Conservation (phyloP, 2,329 filamentous ascomycete species). For the Diaporthe vexans region DNA sequence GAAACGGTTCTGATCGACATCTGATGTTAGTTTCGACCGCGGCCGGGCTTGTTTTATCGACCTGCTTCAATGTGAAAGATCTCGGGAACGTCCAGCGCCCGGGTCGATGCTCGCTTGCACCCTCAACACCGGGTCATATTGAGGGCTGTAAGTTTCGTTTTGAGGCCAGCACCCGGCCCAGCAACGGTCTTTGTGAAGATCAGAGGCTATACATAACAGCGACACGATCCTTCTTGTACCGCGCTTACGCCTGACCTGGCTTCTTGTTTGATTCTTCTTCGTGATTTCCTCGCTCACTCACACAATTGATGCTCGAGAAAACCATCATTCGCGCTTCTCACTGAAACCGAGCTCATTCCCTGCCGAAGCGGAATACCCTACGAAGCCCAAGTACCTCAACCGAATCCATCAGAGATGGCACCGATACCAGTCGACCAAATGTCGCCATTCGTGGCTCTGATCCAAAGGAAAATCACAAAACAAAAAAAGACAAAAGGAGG, state of each 20-base stretch:
- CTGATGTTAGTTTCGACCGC: conserved; percentile 32
- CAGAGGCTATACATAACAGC: conserved; percentile 8
- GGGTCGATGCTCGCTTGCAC: background rate
- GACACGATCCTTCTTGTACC: background rate
- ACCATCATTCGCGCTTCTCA: background rate
- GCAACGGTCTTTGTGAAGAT: background rate
- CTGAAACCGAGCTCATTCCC: background rate
- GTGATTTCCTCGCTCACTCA: background rate
- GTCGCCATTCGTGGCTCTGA: background rate
- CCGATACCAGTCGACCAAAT: background rate
- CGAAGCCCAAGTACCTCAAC: background rate
- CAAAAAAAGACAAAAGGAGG: background rate
- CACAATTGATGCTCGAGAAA: background rate
- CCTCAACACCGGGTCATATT: background rate
- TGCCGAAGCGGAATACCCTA: background rate
- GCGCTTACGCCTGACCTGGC: too few species aligned
- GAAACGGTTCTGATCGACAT: conserved; percentile 20
- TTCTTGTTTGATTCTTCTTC: background rate
- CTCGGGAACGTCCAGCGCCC: background rate
- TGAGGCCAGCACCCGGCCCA: background rate
- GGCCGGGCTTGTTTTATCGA: conserved; percentile 17
- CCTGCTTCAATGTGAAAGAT: background rate
- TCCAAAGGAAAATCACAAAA: background rate
- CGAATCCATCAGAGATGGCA: conserved; percentile 3
- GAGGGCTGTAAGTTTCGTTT: conserved; percentile 9